Evolutionary conservation across 306 rosid genomes (phyloP), one percentile per base, ranked within the genome.

Genomic region (Vicia villosa): DNA sequence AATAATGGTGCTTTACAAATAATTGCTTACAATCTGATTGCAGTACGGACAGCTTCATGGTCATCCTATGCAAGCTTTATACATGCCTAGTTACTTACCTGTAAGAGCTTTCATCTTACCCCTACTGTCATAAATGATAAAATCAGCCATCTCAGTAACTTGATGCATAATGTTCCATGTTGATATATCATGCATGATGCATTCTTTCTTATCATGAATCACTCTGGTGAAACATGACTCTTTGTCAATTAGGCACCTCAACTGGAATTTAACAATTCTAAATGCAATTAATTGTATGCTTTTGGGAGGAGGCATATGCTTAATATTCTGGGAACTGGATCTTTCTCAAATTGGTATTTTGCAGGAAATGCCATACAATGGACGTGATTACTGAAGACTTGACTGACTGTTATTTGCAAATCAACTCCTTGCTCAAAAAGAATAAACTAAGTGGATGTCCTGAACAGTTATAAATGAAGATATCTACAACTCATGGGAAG

Each of bases 11-110:
- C 57, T 65, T 43, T 37, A 40, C 11, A 49, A 49, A 13, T 68
- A 68, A 55, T 73, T 73, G 57, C 11, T 73, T 57, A 51, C 26
- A 40, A 10, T 81, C 47, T 55, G n/a, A 62, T 65, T 83, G 84
- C 90, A 95, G 97, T 95, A 89, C 75, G 97, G 90, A 68, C 99
- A 82, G 69, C 84, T 89, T 74, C 67, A 82, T 74, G 88, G 95
- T 72, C 98, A 83, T 69, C 97, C 92, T 60, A 86, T 95, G 77
- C 99, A 84, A 77, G 84, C 82, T 70, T 5, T 89, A 69, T 89
- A 91, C 85, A 83, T 94, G 98, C 97, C 85, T 11, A 74, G 75
- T 82, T 91, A 91, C 80, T 83, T 80, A 74, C 91, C 92, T 83
- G 99, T 95, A 94, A 89, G 99, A 50, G 56, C 79, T 69, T 40